phyloP scores from a whole-genome alignment of 495 filamentous ascomycete species.

The Melanomma pulvis-pyrius region DNA sequence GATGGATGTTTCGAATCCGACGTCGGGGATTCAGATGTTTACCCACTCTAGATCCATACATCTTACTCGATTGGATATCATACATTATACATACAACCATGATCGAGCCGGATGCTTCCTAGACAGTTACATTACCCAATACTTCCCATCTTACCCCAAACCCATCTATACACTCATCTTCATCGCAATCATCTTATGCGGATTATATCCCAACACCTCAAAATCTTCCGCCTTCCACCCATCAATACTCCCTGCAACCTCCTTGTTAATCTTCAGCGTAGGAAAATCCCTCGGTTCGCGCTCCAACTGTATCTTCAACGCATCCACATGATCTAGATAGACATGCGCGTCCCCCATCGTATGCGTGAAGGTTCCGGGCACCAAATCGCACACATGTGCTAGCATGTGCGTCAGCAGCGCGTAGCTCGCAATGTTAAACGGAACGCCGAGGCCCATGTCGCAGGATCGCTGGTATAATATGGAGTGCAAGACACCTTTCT shows the following conservation, averaged over 20 bases:
- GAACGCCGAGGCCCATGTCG: conserved; percentile 96
- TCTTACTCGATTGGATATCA: too few species aligned
- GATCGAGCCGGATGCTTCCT: too few species aligned
- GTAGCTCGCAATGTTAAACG: conserved; percentile 96
- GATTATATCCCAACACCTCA: conserved; percentile 82
- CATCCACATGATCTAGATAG: conserved; percentile 90
- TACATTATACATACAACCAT: too few species aligned
- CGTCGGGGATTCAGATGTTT: too few species aligned
- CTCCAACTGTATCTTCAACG: conserved; percentile 75
- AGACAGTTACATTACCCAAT: too few species aligned
- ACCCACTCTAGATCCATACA: too few species aligned
- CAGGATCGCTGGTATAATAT: conserved; percentile 91
- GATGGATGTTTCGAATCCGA: too few species aligned
- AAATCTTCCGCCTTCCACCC: conserved; percentile 90
- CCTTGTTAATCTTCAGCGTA: conserved; percentile 66
- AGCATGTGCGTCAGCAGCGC: conserved; percentile 92
- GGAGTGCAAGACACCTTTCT: conserved; percentile 73
- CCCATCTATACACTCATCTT: conserved; percentile 85
- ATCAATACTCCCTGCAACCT: conserved; percentile 71
- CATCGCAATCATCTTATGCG: conserved; percentile 90
- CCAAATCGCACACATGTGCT: conserved; percentile 79
- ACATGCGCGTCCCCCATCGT: conserved; percentile 97
- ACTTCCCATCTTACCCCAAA: neutral
- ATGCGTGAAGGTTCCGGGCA: conserved; percentile 82
- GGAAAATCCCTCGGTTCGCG: conserved; percentile 84